These are phyloP conservation scores for Teratosphaeria destructans DNA, from an alignment of 2,329 filamentous ascomycete genomes.

Conservation along the genomic window DNA sequence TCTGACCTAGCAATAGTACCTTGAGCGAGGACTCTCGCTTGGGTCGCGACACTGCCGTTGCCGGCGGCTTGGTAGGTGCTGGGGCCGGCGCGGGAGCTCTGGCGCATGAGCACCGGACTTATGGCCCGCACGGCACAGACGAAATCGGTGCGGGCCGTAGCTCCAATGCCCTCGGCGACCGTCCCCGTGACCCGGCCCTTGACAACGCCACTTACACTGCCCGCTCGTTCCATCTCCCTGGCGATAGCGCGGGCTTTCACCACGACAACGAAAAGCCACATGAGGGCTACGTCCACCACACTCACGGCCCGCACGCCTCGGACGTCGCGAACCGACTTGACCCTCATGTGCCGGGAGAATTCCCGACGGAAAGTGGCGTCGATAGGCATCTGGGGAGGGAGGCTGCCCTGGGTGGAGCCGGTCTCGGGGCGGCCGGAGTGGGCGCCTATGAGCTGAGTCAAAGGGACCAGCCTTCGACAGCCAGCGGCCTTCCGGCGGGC, in stretches of 20 bases:
- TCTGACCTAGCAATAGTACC: neutral
- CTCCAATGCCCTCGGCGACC: neutral
- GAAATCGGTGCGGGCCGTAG: slow-evolving; percentile 5
- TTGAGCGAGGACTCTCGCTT: neutral
- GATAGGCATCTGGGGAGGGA: slow-evolving; percentile 12
- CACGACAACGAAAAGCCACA: slow-evolving; percentile 4
- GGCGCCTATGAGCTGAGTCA: slow-evolving; percentile 1
- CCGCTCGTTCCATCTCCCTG: slow-evolving; percentile 13
- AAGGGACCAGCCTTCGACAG: neutral
- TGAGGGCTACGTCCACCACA: slow-evolving; percentile 11
- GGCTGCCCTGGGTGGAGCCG: slow-evolving; percentile 9
- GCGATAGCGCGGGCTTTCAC: slow-evolving; percentile 3
- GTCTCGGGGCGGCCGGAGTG: slow-evolving; percentile 14
- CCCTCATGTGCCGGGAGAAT: slow-evolving; percentile 26
- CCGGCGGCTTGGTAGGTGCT: neutral
- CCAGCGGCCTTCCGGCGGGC: neutral
- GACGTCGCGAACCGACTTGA: slow-evolving; percentile 22
- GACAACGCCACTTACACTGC: slow-evolving; percentile 18
- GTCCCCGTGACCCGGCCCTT: slow-evolving; percentile 7
- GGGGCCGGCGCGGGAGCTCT: slow-evolving; percentile 1
- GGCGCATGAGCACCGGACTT: neutral
- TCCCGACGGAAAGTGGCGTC: slow-evolving; percentile 15
- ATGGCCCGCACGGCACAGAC: neutral
- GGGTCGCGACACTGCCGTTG: slow-evolving; percentile 4
- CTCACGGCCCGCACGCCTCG: slow-evolving; percentile 16